A percentile compares a stretch with the other conserved stretches of the same genome.
phyloP scores from a whole-genome alignment of 148 eudicot genomes.

The Amaranthus cruentus region DNA sequence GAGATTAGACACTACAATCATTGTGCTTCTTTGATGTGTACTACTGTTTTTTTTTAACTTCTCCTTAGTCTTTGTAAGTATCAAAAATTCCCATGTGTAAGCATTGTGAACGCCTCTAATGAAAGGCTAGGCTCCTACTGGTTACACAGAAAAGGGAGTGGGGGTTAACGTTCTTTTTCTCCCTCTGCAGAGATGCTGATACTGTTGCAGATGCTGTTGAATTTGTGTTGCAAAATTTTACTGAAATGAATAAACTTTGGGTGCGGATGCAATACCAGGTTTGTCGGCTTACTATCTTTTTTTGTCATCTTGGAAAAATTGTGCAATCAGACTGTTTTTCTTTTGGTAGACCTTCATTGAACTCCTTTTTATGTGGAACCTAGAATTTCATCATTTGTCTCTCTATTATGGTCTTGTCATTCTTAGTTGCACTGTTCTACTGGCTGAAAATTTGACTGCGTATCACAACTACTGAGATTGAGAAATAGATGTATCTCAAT shows the following conservation, averaged over 20 bases:
- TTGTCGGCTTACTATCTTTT: slow-evolving; percentile 26
- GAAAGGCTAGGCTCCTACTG: background rate
- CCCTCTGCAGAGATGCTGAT: slow-evolving; percentile 72
- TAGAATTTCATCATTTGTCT: background rate
- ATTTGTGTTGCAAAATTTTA: slow-evolving; percentile 94
- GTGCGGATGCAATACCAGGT: slow-evolving; percentile 99
- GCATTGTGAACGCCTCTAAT: slow-evolving; percentile 1
- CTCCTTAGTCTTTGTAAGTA: too few relatives aligned
- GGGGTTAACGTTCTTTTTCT: slow-evolving; percentile 24
- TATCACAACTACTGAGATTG: too few relatives aligned
- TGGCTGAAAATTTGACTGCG: too few relatives aligned
- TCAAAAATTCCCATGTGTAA: too few relatives aligned
- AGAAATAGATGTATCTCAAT: too few relatives aligned
- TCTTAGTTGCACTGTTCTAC: too few relatives aligned
- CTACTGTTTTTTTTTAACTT: background rate
- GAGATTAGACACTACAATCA: background rate
- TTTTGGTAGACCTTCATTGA: background rate
- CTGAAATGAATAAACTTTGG: slow-evolving; percentile 99
- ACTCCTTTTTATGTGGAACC: background rate
- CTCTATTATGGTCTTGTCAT: background rate
- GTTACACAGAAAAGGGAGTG: background rate
- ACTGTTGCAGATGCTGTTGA: slow-evolving; percentile 89
- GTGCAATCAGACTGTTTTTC: background rate
- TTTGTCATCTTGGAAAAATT: slow-evolving; percentile 13
- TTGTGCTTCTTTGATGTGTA: background rate